phyloP scores from a whole-genome alignment of 352 stramenopile species.

The Globisporangium carolinianum region DNA sequence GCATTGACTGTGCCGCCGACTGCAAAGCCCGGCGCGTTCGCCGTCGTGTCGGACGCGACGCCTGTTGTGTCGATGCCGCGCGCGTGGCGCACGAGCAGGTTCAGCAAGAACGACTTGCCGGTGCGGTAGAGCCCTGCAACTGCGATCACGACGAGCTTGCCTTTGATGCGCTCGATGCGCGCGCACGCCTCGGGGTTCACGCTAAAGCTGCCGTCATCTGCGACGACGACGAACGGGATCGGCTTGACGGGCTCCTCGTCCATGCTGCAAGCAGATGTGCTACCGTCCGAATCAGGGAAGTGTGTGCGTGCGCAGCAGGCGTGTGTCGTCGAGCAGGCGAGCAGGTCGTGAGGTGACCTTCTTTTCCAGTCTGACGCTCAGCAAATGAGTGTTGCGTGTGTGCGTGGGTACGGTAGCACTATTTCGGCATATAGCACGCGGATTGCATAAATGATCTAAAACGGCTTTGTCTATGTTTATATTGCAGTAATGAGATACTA shows the following conservation, averaged over 20 bases:
- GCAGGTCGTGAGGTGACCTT: too few species aligned
- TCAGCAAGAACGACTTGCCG: constrained; percentile 89
- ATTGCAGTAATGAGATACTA: too few species aligned
- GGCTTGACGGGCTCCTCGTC: constrained; percentile 35
- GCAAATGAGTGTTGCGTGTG: too few species aligned
- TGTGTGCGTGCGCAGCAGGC: neutral
- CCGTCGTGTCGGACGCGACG: constrained; percentile 10
- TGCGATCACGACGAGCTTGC: constrained; percentile 78
- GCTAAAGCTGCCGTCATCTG: constrained; percentile 69
- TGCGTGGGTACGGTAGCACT: too few species aligned
- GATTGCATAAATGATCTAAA: too few species aligned
- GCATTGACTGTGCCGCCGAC: constrained; percentile 84
- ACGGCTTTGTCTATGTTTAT: too few species aligned
- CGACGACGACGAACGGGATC: constrained; percentile 77
- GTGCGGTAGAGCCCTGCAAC: constrained; percentile 86
- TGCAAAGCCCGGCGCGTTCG: constrained; percentile 42
- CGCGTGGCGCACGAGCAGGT: constrained; percentile 66
- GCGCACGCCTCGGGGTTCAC: constrained; percentile 69
- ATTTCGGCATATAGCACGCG: too few species aligned
- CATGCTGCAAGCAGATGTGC: constrained; percentile 11
- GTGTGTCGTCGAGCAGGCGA: too few species aligned
- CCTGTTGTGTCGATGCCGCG: constrained; percentile 24
- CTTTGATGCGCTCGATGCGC: constrained; percentile 64
- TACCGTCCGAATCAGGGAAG: too few species aligned
- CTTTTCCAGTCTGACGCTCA: too few species aligned